Percentiles rank a stretch among this genome's conserved stretches.
Conservation (phyloP, 1,284 basidiomycete genomes). For the Chiua sp. region DNA sequence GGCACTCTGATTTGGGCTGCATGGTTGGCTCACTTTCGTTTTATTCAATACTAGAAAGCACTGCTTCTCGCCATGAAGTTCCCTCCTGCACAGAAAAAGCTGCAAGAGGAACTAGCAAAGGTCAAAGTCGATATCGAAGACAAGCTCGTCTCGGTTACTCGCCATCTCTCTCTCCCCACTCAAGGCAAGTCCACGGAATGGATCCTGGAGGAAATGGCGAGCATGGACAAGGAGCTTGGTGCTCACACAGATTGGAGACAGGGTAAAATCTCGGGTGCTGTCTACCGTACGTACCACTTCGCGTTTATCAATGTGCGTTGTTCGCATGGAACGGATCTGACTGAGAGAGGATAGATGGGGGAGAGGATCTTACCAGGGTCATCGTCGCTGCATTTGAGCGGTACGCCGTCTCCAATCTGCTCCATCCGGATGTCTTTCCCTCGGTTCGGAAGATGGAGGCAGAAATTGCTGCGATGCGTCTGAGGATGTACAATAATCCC, state of each 20-base stretch:
- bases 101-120: slow-evolving; percentile 73
- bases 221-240: slow-evolving; percentile 69
- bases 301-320: background rate
- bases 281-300: slow-evolving; percentile 71
- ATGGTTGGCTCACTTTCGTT: background rate
- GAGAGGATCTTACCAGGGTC: slow-evolving; percentile 77
- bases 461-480: slow-evolving; percentile 94
- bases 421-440: slow-evolving; percentile 97
- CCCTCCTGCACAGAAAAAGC: slow-evolving; percentile 70
- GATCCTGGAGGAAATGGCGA: slow-evolving; percentile 81
- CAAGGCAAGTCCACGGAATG: slow-evolving; percentile 76
- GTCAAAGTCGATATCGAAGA: slow-evolving; percentile 69
- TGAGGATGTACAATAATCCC: slow-evolving; percentile 87
- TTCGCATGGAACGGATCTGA: slow-evolving; percentile 3
- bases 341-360: slow-evolving; percentile 65
- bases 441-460: slow-evolving; percentile 97
- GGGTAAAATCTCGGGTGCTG: slow-evolving; percentile 87
- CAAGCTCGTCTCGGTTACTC: slow-evolving; percentile 71
- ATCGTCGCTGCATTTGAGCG: slow-evolving; percentile 73
- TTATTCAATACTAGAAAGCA: slow-evolving; percentile 43
- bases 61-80: slow-evolving; percentile 68
- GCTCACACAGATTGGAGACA: slow-evolving; percentile 62
- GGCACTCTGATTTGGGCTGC: slow-evolving; percentile 12
- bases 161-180: slow-evolving; percentile 70
- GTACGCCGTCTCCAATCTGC: slow-evolving; percentile 86